Percentiles rank a stretch among this genome's conserved stretches.
These are phyloP conservation scores for Tetragonia tetragonoides DNA, from an alignment of 148 eudicot species.

Conservation along the genomic window DNA sequence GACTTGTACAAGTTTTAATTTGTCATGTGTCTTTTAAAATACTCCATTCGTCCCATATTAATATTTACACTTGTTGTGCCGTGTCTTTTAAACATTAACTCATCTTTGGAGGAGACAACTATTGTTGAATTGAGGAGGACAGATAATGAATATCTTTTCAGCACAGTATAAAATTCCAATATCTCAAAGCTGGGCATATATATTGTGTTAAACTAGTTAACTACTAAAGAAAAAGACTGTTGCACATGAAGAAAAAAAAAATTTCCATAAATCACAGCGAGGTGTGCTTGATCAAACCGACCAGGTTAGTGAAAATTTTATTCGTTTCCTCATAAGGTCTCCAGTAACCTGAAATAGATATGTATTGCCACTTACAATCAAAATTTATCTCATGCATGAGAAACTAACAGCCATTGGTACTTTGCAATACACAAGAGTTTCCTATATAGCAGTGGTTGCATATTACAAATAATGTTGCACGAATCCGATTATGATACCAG, in stretches of 20 bases:
- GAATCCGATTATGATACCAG: neutral
- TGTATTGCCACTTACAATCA: neutral
- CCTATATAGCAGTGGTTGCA: neutral
- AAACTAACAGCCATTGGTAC: neutral
- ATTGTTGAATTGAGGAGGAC: too few relatives aligned
- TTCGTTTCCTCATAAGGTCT: conserved; percentile 80
- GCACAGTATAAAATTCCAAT: too few relatives aligned
- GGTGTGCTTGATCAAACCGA: conserved; percentile 44
- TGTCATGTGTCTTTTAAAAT: too few relatives aligned
- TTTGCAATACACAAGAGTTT: neutral
- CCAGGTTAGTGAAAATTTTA: conserved; percentile 87
- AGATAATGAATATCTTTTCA: too few relatives aligned
- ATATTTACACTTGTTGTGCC: too few relatives aligned
- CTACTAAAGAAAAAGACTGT: neutral
- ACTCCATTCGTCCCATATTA: too few relatives aligned
- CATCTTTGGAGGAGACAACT: too few relatives aligned
- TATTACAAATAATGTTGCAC: neutral
- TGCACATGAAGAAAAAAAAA: neutral
- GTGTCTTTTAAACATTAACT: too few relatives aligned
- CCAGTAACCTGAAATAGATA: conserved; percentile 68
- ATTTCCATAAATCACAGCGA: neutral
- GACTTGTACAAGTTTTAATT: too few relatives aligned
- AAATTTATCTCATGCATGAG: conserved; percentile 4
- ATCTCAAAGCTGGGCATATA: too few relatives aligned
- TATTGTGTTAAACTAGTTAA: too few relatives aligned